Evolutionary conservation across 768 basidiomycete species (phyloP).

Genomic region (Tylopilus sp.): DNA sequence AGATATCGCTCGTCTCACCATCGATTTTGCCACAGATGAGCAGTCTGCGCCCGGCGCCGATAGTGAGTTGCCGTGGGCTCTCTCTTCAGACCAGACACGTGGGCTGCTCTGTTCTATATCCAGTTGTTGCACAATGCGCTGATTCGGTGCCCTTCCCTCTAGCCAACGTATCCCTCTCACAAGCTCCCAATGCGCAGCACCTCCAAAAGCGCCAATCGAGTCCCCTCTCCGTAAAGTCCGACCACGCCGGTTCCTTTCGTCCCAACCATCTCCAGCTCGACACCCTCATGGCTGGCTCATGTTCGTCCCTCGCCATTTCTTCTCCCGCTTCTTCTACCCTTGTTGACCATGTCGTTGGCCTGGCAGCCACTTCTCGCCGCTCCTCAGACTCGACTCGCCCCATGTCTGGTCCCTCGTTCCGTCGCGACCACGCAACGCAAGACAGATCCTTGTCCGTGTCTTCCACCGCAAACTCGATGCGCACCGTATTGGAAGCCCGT

Average conservation of each 20-base stretch:
- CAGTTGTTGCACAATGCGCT: slow-evolving; percentile 28
- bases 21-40: slow-evolving; percentile 46
- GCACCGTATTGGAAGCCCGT: slow-evolving; percentile 41
- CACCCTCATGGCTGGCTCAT: slow-evolving; percentile 40
- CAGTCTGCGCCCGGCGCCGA: slow-evolving; percentile 40
- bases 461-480: slow-evolving; percentile 49
- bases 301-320: slow-evolving; percentile 41
- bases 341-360: slow-evolving; percentile 32
- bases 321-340: slow-evolving; percentile 44
- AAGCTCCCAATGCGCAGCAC: slow-evolving; percentile 22
- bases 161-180: slow-evolving; percentile 27
- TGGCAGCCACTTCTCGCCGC: slow-evolving; percentile 40
- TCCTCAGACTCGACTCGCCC: slow-evolving; percentile 72
- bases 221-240: slow-evolving; percentile 40
- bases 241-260: slow-evolving; percentile 34
- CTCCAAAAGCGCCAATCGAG: slow-evolving; percentile 31
- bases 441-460: slow-evolving; percentile 81
- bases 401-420: slow-evolving; percentile 48
- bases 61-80: slow-evolving; percentile 60
- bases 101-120: slow-evolving; percentile 32
- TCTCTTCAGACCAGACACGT: slow-evolving; percentile 40
- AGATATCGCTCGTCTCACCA: slow-evolving; percentile 53
- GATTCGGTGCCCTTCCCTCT: slow-evolving; percentile 18
- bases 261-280: slow-evolving; percentile 60
- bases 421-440: slow-evolving; percentile 57